A percentile compares a stretch with the other conserved stretches of the same genome.
These are phyloP conservation scores for Phytophthora palmivora DNA, from an alignment of 352 stramenopile species.

Conservation along the genomic window DNA sequence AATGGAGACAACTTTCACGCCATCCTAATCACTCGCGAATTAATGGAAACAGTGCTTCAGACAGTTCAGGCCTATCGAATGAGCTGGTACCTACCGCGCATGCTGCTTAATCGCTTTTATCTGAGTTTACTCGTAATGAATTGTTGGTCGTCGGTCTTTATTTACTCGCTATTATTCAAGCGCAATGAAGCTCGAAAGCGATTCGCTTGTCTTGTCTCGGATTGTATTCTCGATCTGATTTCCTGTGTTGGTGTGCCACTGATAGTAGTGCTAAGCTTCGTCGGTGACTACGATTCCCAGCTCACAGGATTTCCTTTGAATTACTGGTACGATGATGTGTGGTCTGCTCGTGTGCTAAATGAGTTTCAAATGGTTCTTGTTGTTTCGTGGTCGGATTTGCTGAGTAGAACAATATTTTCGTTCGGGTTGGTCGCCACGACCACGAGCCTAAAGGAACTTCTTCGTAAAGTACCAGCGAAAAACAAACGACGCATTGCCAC, in stretches of 20 bases:
- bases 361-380: conserved; percentile 44
- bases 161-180: conserved; percentile 25
- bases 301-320: conserved; percentile 23
- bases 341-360: conserved; percentile 29
- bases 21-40: conserved; percentile 25
- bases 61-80: conserved; percentile 45
- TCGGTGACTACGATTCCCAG: conserved; percentile 23
- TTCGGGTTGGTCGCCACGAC: conserved; percentile 15
- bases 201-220: conserved; percentile 38
- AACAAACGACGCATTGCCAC: not conserved
- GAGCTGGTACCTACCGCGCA: conserved; percentile 31
- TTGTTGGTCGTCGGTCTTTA: conserved; percentile 33
- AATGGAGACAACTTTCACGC: conserved; percentile 32
- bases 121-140: conserved; percentile 32
- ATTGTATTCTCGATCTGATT: conserved; percentile 41
- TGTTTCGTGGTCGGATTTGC: conserved; percentile 36
- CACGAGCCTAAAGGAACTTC: conserved; percentile 17
- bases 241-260: conserved; percentile 34
- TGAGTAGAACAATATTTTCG: conserved; percentile 28
- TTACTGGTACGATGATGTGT: conserved; percentile 42
- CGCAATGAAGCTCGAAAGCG: conserved; percentile 25
- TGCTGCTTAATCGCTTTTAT: conserved; percentile 37
- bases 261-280: conserved; percentile 30
- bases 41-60: conserved; percentile 39
- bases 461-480: not conserved